Conservation (phyloP, 1,139 yeast species). For the Spencermartinsiella ligniputridi region DNA sequence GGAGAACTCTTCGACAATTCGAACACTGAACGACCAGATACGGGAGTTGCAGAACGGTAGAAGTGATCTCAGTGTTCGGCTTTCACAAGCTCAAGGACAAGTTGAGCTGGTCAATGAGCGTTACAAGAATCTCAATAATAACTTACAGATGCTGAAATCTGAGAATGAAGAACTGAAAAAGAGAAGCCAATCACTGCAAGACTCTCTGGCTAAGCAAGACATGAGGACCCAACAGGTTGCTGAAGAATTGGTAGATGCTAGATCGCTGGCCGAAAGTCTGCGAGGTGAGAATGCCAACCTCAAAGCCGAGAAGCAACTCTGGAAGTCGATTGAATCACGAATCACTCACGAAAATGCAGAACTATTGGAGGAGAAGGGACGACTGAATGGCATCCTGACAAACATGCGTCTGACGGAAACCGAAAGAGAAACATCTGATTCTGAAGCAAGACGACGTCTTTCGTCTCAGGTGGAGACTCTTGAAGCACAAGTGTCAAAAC, state of each 20-base stretch:
- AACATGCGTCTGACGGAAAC: constrained; percentile 58
- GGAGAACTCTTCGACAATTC: constrained; percentile 42
- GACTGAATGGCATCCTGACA: constrained; percentile 55
- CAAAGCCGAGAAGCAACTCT: constrained; percentile 51
- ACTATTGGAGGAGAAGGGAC: constrained; percentile 55
- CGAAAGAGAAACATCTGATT: constrained; percentile 55
- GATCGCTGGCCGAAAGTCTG: constrained; percentile 37
- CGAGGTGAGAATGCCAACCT: constrained; percentile 47
- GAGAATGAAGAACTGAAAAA: constrained; percentile 46
- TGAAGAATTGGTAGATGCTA: constrained; percentile 48
- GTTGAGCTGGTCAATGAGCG: constrained; percentile 46
- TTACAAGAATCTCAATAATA: constrained; percentile 31
- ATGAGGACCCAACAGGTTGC: constrained; percentile 51
- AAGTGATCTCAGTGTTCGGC: constrained; percentile 42
- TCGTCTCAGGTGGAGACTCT: constrained; percentile 48
- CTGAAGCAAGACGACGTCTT: constrained; percentile 50
- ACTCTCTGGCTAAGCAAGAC: constrained; percentile 50
- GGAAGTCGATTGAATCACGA: constrained; percentile 49
- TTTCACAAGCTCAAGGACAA: constrained; percentile 46
- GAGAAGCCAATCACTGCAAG: constrained; percentile 50
- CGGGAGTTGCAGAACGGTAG: constrained; percentile 44
- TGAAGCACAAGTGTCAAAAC: constrained; percentile 42
- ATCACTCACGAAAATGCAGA: constrained; percentile 51
- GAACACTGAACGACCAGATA: constrained; percentile 40
- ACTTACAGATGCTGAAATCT: constrained; percentile 36